Evolutionary conservation across 495 filamentous ascomycete species (phyloP).

Genomic region (Tuber microsphaerosporum): DNA sequence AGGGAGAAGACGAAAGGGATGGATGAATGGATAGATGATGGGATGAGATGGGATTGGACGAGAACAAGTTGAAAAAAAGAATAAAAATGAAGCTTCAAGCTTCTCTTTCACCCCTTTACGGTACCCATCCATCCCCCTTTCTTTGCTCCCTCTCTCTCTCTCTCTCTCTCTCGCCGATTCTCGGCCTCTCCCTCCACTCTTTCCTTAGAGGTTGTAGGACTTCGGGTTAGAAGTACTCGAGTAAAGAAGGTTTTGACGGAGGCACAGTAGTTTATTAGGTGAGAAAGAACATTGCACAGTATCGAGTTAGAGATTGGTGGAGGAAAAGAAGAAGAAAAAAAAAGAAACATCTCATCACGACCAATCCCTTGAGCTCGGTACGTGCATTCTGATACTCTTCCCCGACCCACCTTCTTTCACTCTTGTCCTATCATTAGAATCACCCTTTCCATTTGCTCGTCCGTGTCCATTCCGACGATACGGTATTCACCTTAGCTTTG

Average conservation of each 20-base stretch:
- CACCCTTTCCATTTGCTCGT: neutral
- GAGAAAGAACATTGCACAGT: neutral
- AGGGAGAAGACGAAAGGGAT: conserved; percentile 12
- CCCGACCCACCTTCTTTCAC: neutral
- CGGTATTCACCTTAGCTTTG: neutral
- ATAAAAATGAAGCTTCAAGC: conserved; percentile 17
- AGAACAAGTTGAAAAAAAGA: neutral
- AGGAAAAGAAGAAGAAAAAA: neutral
- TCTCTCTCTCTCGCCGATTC: conserved; percentile 5
- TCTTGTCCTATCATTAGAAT: neutral
- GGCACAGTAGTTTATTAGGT: neutral
- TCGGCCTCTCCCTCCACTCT: conserved; percentile 11
- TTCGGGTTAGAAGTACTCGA: neutral
- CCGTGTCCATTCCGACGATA: conserved; percentile 1
- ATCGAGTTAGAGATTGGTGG: neutral
- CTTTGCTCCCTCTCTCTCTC: neutral
- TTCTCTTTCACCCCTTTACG: conserved; percentile 13
- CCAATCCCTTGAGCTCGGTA: conserved; percentile 3
- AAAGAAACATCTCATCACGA: neutral
- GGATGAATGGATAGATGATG: conserved; percentile 14
- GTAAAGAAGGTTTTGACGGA: neutral
- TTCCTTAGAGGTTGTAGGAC: neutral
- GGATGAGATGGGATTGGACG: neutral
- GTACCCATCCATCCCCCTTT: conserved; percentile 6
- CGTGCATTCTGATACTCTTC: conserved; percentile 1